Conservation (phyloP, 1,284 basidiomycete genomes). For the Phlebopus sp. region DNA sequence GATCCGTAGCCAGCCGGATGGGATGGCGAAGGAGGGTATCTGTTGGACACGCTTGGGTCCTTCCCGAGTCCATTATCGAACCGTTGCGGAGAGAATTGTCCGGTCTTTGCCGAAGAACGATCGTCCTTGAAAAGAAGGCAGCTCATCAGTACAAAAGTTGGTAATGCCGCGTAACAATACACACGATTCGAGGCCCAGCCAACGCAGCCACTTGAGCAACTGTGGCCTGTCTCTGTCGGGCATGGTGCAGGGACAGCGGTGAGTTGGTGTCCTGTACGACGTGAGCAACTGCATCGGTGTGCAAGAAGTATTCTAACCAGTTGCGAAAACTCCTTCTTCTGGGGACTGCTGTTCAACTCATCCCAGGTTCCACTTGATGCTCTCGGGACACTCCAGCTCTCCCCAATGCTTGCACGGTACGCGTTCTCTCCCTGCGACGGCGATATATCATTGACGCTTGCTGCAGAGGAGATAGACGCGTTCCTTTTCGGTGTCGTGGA, state of each 20-base stretch:
- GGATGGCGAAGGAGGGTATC: conserved; percentile 46
- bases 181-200: conserved; percentile 42
- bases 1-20: conserved; percentile 37
- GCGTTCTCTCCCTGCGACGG: conserved; percentile 45
- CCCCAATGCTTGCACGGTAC: conserved; percentile 47
- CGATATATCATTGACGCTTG: conserved; percentile 50
- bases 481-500: conserved; percentile 53
- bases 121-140: conserved; percentile 43
- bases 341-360: conserved; percentile 46
- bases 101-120: conserved; percentile 43
- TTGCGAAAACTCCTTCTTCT: conserved; percentile 49
- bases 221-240: conserved; percentile 50
- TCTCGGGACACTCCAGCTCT: conserved; percentile 53
- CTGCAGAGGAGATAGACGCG: conserved; percentile 58
- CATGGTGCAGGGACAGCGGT: conserved; percentile 41
- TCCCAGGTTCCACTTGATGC: conserved; percentile 62
- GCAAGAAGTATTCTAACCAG: conserved; percentile 36
- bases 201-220: conserved; percentile 38
- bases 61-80: conserved; percentile 47
- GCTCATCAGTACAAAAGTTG: conserved; percentile 13
- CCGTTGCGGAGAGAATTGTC: conserved; percentile 53
- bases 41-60: conserved; percentile 36
- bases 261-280: conserved; percentile 34
- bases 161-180: conserved; percentile 22
- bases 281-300: conserved; percentile 11